These are phyloP conservation scores for Drechmeria coniospora DNA, from an alignment of 2,329 filamentous ascomycete genomes.

Conservation along the genomic window DNA sequence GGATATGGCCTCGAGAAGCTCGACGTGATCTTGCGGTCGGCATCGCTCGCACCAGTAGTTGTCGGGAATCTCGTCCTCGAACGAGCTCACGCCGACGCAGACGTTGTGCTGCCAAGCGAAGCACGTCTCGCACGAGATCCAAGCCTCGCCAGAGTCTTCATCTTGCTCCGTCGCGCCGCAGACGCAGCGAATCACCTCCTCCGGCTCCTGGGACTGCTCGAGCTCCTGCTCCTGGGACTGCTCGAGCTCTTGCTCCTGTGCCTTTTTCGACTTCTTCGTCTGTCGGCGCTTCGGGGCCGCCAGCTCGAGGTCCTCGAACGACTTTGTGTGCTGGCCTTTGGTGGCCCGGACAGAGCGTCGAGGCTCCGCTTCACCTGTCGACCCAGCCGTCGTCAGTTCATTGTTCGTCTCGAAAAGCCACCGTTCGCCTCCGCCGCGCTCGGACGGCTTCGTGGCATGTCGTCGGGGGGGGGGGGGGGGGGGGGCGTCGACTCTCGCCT, in stretches of 20 bases:
- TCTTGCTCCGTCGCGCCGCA: conserved; percentile 79
- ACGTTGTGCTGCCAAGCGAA: conserved; percentile 95
- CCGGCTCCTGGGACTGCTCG: conserved; percentile 35
- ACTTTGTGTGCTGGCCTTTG: conserved; percentile 89
- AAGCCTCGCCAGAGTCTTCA: conserved; percentile 73
- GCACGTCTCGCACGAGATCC: conserved; percentile 92
- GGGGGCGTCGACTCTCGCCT: no score
- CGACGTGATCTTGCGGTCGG: conserved; percentile 66
- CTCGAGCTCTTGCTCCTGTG: conserved; percentile 49
- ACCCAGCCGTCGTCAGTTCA: conserved; percentile 4
- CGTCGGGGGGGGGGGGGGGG: not conserved
- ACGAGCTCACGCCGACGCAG: conserved; percentile 74
- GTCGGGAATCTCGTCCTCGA: conserved; percentile 62
- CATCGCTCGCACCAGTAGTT: conserved; percentile 91
- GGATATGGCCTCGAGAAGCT: conserved; percentile 61
- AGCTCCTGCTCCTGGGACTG: conserved; percentile 53
- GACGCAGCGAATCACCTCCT: conserved; percentile 79
- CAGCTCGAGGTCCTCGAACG: conserved; percentile 59
- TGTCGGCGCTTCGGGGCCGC: conserved; percentile 38
- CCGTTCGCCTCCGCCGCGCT: not conserved
- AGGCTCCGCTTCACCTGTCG: conserved; percentile 48
- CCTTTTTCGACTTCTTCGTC: conserved; percentile 37
- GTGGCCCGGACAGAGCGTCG: conserved; percentile 90
- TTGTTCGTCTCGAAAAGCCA: conserved; percentile 3
- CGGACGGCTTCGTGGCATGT: not conserved